A percentile compares a stretch with the other conserved stretches of the same genome.
Conservation (phyloP, 2,329 filamentous ascomycete species). For the Colletotrichum higginsianum region DNA sequence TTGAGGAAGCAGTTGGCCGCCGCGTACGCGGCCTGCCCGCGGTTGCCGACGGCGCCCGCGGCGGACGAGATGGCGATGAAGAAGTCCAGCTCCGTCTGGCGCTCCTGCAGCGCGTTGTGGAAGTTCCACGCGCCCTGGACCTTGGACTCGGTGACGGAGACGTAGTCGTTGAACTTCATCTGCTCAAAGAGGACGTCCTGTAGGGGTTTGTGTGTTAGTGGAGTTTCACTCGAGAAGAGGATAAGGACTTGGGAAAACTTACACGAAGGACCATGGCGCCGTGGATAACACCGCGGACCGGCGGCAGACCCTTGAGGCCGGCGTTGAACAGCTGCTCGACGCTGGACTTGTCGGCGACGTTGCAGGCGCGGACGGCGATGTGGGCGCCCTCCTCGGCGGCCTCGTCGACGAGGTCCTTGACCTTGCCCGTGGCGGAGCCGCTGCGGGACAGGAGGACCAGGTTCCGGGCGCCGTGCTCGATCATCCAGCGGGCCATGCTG, state of each 20-base stretch:
- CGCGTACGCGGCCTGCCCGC: conserved; percentile 67
- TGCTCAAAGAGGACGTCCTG: conserved; percentile 67
- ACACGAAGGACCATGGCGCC: conserved; percentile 60
- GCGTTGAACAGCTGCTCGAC: conserved; percentile 41
- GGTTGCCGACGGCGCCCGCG: conserved; percentile 66
- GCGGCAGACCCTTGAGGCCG: conserved; percentile 50
- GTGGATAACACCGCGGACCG: conserved; percentile 61
- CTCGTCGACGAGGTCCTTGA: conserved; percentile 55
- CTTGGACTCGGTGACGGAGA: conserved; percentile 65
- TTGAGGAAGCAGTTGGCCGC: conserved; percentile 65
- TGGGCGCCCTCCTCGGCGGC: conserved; percentile 56
- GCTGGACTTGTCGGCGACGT: conserved; percentile 59
- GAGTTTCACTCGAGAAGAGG: too few relatives aligned
- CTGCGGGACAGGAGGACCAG: conserved; percentile 65
- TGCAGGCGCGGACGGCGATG: conserved; percentile 63
- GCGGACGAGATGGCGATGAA: conserved; percentile 69
- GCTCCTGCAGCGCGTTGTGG: conserved; percentile 59
- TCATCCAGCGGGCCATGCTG: conserved; percentile 65
- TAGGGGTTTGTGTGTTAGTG: too few relatives aligned
- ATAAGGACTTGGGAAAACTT: background rate
- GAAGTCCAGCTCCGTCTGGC: conserved; percentile 60
- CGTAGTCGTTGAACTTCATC: conserved; percentile 66
- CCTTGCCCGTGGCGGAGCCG: conserved; percentile 57
- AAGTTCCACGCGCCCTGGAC: conserved; percentile 69
- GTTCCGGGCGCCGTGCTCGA: conserved; percentile 61